Conservation (phyloP, 805 yeast genomes). For the Lachancea meyersii region DNA sequence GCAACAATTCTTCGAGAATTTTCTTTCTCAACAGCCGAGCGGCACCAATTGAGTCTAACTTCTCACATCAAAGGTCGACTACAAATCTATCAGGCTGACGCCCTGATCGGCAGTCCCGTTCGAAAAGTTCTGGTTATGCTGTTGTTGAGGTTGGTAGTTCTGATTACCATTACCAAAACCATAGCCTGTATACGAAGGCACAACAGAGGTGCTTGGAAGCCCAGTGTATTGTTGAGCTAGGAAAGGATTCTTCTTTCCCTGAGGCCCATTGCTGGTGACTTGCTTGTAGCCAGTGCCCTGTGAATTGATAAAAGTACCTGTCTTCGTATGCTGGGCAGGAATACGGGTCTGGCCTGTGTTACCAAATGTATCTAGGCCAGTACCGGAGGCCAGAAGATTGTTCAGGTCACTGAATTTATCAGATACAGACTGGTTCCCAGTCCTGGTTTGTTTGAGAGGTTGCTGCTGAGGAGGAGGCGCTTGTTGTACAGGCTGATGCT, state of each 20-base stretch:
- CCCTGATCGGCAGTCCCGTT: slow-evolving; percentile 24
- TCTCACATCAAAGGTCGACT: background rate
- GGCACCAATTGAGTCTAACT: background rate
- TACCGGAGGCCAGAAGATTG: slow-evolving; percentile 72
- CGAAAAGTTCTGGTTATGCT: slow-evolving; percentile 10
- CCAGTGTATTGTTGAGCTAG: slow-evolving; percentile 67
- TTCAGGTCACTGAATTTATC: slow-evolving; percentile 67
- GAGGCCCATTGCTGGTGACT: slow-evolving; percentile 34
- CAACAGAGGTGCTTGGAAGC: slow-evolving; percentile 55
- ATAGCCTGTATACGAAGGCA: slow-evolving; percentile 85
- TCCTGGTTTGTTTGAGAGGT: slow-evolving; percentile 41
- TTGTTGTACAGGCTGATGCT: slow-evolving; percentile 7
- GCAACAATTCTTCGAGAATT: too few species aligned
- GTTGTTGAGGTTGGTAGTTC: slow-evolving; percentile 24
- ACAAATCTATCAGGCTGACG: slow-evolving; percentile 28
- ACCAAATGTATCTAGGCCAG: slow-evolving; percentile 84
- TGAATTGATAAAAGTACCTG: slow-evolving; percentile 76
- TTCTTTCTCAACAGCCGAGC: too few species aligned
- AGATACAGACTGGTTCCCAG: slow-evolving; percentile 51
- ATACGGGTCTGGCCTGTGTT: slow-evolving; percentile 48
- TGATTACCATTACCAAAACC: slow-evolving; percentile 77
- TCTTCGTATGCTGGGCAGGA: slow-evolving; percentile 87
- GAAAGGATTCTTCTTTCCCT: slow-evolving; percentile 36
- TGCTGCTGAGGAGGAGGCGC: slow-evolving; percentile 17
- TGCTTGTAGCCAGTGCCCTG: slow-evolving; percentile 78